A percentile compares a stretch with the other conserved stretches of the same genome.
These are phyloP conservation scores for Lasiosphaeriaceae sp. DNA, from an alignment of 495 filamentous ascomycete genomes.

Conservation along the genomic window DNA sequence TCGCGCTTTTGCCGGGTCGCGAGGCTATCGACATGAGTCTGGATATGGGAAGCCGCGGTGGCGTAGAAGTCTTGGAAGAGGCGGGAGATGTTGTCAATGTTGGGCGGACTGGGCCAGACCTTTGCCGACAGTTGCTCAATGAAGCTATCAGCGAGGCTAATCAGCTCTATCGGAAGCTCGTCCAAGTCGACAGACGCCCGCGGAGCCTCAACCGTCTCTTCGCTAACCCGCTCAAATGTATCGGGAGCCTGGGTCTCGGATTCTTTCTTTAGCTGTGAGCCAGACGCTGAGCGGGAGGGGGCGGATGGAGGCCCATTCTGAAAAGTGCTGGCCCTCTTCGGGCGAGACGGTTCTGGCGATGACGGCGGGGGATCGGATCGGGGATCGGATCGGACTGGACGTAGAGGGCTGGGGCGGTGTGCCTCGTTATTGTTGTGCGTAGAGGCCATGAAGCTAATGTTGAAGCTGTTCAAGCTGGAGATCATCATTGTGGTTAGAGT, in stretches of 20 bases:
- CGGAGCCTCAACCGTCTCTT: conserved; percentile 50
- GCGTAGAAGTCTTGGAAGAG: conserved; percentile 94
- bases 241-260: conserved; percentile 27
- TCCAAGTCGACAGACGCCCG: conserved; percentile 65
- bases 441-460: conserved; percentile 20
- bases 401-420: conserved; percentile 17
- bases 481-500: conserved; percentile 19
- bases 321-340: conserved; percentile 60
- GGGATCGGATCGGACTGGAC: conserved; percentile 26
- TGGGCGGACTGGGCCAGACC: conserved; percentile 77
- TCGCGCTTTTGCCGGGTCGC: conserved; percentile 68
- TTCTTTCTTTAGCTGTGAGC: conserved; percentile 18
- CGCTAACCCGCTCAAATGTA: conserved; percentile 50
- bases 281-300: conserved; percentile 18
- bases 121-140: conserved; percentile 86
- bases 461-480: conserved; percentile 19
- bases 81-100: conserved; percentile 76
- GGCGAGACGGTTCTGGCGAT: conserved; percentile 27
- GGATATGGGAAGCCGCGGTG: conserved; percentile 75
- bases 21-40: conserved; percentile 80
- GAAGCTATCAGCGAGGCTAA: conserved; percentile 90
- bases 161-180: conserved; percentile 87
- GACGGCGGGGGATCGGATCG: conserved; percentile 14
- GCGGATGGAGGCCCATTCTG: conserved; percentile 48
- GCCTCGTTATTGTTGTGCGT: conserved; percentile 4